Percentiles rank a stretch among this genome's conserved stretches.
These are phyloP conservation scores for Cucumis variabilis DNA, from an alignment of 331 rosid genomes.

Conservation along the genomic window DNA sequence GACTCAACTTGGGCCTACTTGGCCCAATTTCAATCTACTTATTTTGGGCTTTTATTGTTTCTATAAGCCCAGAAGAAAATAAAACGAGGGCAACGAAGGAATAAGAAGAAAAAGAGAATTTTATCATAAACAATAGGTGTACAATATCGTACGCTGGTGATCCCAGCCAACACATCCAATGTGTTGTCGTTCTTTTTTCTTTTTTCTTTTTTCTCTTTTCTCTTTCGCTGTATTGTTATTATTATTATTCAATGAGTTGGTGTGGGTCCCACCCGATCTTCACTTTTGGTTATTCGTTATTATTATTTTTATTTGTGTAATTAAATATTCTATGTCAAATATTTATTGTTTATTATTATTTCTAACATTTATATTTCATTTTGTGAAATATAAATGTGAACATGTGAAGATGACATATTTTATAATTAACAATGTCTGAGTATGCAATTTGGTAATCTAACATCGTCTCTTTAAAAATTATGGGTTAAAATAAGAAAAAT, in stretches of 20 bases:
- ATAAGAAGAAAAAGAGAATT: background rate
- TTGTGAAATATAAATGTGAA: no score
- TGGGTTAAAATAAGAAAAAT: no score
- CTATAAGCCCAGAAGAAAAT: no score
- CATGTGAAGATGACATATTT: no score
- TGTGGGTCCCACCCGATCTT: background rate
- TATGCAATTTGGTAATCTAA: no score
- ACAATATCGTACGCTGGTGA: conserved; percentile 22
- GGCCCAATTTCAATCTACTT: background rate
- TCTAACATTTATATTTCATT: background rate
- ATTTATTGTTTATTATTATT: background rate
- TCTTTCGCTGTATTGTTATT: no score
- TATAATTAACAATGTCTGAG: no score
- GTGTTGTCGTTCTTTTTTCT: background rate
- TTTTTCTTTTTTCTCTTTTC: no score
- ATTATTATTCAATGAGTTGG: background rate
- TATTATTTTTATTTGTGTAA: background rate
- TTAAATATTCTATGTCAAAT: background rate
- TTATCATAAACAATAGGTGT: background rate
- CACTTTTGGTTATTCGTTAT: background rate
- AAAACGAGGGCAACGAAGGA: no score
- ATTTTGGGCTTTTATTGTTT: background rate
- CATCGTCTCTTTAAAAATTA: no score
- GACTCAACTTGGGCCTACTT: background rate
- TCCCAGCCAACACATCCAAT: conserved; percentile 18